Percentiles rank a stretch among this genome's conserved stretches.
These are phyloP conservation scores for Aspergillus ibericus DNA, from an alignment of 2,329 filamentous ascomycete genomes.

Conservation along the genomic window DNA sequence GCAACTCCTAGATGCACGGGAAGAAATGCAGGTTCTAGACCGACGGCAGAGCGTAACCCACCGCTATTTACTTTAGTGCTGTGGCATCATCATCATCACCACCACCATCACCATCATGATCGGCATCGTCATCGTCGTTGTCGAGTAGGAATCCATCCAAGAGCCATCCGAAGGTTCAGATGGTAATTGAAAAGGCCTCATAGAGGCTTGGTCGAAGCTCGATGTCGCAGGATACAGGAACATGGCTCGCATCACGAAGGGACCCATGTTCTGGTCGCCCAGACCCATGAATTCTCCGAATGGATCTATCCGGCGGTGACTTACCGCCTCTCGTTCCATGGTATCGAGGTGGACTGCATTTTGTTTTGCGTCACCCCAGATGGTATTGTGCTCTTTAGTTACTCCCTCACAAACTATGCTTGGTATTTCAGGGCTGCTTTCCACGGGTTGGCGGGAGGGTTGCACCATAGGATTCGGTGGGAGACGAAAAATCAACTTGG, in stretches of 20 bases:
- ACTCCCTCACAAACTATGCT: slow-evolving; percentile 8
- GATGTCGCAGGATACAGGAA: background rate
- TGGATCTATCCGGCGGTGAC: slow-evolving; percentile 18
- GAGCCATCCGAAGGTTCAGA: background rate
- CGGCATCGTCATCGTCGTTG: background rate
- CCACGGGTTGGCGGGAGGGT: background rate
- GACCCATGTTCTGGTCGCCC: background rate
- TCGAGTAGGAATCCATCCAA: background rate
- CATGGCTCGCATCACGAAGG: background rate
- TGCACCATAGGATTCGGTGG: background rate
- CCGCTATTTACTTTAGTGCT: slow-evolving; percentile 14
- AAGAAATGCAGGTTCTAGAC: slow-evolving; percentile 23
- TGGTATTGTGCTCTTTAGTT: slow-evolving; percentile 8
- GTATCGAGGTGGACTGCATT: slow-evolving; percentile 7
- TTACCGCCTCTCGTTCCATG: slow-evolving; percentile 11
- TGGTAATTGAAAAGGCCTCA: background rate
- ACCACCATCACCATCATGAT: background rate
- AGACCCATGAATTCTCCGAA: slow-evolving; percentile 2
- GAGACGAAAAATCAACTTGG: background rate
- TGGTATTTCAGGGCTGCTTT: background rate
- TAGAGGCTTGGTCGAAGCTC: background rate
- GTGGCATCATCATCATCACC: background rate
- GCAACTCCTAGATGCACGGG: slow-evolving; percentile 12
- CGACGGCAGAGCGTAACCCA: slow-evolving; percentile 13
- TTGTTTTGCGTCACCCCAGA: slow-evolving; percentile 12